These are phyloP conservation scores for Metarhizium humberi DNA, from an alignment of 2,329 filamentous ascomycete species.

Conservation along the genomic window DNA sequence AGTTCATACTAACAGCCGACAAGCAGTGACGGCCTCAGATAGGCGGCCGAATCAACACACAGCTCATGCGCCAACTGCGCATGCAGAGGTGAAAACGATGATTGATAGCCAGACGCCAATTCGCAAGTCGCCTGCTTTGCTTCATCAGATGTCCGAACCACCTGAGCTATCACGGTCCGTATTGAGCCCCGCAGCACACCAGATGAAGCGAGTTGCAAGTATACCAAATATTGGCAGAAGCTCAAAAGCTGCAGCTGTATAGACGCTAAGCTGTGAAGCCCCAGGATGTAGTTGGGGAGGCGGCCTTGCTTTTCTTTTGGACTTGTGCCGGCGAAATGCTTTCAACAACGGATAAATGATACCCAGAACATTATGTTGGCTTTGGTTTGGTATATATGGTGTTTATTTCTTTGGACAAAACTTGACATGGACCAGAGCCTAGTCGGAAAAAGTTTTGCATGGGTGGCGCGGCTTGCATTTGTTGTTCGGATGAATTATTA, in stretches of 20 bases:
- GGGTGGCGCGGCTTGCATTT: neutral
- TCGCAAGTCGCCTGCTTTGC: conserved; percentile 17
- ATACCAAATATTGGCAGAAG: conserved; percentile 21
- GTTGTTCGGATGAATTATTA: neutral
- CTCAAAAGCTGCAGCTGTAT: conserved; percentile 26
- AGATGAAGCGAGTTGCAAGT: conserved; percentile 23
- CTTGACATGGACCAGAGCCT: neutral
- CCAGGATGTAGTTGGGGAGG: conserved; percentile 9
- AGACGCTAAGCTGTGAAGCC: conserved; percentile 4
- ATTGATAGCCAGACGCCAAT: conserved; percentile 14
- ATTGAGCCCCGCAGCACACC: conserved; percentile 21
- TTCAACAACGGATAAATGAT: conserved; percentile 22
- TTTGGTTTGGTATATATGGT: conserved; percentile 7
- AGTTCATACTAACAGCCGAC: conserved; percentile 6
- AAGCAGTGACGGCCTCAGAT: neutral
- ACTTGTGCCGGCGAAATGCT: neutral
- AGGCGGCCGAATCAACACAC: conserved; percentile 8
- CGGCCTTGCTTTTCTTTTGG: neutral
- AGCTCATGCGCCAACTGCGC: conserved; percentile 4
- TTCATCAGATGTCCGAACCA: conserved; percentile 26
- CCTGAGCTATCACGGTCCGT: conserved; percentile 33
- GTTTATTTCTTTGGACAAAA: neutral
- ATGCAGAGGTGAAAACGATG: conserved; percentile 14
- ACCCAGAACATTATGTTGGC: conserved; percentile 22
- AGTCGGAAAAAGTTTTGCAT: conserved; percentile 2